Evolutionary conservation across 129 eudicot species (phyloP), one percentile per base, ranked within the genome.

Genomic region (Scalesia atractyloides): DNA sequence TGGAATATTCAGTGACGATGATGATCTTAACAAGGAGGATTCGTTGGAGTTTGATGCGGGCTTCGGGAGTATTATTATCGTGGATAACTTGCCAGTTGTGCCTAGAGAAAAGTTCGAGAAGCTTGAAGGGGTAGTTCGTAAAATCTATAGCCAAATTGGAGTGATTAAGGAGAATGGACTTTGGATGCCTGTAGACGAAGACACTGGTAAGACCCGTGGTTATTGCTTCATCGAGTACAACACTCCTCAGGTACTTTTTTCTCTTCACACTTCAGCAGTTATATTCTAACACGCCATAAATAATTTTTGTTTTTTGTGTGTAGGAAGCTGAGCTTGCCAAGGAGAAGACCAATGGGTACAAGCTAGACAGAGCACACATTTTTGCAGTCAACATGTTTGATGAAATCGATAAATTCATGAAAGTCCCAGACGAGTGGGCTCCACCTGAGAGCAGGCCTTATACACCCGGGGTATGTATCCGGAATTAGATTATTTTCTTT

Each of bases 371-470:
- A 75, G 79, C 97, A 12, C 97, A 91, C 59, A 76, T 85, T 71
- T 88, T 88, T 79, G 69, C 75, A 69, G 96, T 91, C 13, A 88
- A 84, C 82, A 60, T 85, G 82, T 91, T 91, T 68, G 92, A 91
- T 75, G 97, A 91, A 59, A 79, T 91, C n/a, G 97, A 91, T 74
- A 91, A 88, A 82, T 91, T 82, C 69, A 67, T 80, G 85, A 82
- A 74, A 53, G 97, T 91, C 78, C 97, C 97, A 30, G 95, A 91
- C 64, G 88, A 91, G 81, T 91, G 97, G 97, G 95, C 95, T n/a
- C 95, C 95, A 17, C 97, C 97, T 37, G 97, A 91, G 69, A 74
- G 79, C 64, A 85, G 82, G 73, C 97, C 95, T 22, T 91, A 91
- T 67, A 47, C 68, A 33, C 86, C 97, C 19, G 86, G 88, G 91